phyloP scores from a whole-genome alignment of 2,329 filamentous ascomycete genomes.

The Cladobotryum protrusum region DNA sequence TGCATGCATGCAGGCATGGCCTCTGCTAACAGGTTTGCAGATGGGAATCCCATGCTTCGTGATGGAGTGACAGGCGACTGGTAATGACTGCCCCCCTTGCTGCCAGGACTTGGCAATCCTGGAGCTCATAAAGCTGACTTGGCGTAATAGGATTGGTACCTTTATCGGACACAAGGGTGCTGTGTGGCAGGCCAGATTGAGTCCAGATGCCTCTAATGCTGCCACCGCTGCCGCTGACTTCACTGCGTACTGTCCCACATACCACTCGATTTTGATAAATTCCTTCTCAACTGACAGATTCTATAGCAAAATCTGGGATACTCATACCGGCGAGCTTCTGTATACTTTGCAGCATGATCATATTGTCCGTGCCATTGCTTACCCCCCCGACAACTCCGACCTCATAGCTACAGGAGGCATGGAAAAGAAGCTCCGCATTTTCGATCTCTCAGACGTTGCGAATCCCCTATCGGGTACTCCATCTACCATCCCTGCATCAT shows the following conservation, averaged over 20 bases:
- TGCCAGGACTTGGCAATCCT: background rate
- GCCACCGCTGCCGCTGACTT: constrained; percentile 96
- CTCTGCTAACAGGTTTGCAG: constrained; percentile 38
- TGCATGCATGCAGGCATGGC: background rate
- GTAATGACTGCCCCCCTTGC: constrained; percentile 36
- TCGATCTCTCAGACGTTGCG: constrained; percentile 65
- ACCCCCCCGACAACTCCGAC: constrained; percentile 73
- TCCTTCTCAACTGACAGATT: background rate
- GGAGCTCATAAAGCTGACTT: constrained; percentile 13
- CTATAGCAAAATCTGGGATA: constrained; percentile 92
- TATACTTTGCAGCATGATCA: constrained; percentile 87
- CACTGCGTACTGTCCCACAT: constrained; percentile 61
- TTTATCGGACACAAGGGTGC: constrained; percentile 98
- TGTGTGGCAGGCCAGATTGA: constrained; percentile 92
- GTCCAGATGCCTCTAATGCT: constrained; percentile 78
- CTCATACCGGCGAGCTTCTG: constrained; percentile 83
- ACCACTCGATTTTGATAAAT: background rate
- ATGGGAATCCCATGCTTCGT: constrained; percentile 97
- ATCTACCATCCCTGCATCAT: constrained; percentile 51
- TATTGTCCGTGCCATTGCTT: constrained; percentile 90
- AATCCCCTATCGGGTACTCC: constrained; percentile 33
- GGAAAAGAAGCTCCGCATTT: constrained; percentile 95
- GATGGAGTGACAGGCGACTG: constrained; percentile 94
- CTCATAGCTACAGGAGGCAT: constrained; percentile 88
- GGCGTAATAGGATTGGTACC: constrained; percentile 81